Evolutionary conservation across 139 green algal species (phyloP).

Genomic region (Astrephomene gubernaculifera): DNA sequence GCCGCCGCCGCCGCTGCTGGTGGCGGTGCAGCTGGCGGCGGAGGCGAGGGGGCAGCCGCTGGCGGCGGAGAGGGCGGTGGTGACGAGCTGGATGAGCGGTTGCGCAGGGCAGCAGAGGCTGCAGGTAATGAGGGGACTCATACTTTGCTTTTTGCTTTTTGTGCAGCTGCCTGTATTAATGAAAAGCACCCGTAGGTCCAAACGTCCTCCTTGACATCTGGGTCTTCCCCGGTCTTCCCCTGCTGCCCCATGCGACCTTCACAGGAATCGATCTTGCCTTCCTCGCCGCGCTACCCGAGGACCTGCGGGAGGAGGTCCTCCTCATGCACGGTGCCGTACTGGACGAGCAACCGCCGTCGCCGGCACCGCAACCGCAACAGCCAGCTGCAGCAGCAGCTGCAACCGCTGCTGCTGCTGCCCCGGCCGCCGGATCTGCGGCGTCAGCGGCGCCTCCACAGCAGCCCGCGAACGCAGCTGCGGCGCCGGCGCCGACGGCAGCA

Average conservation of each 20-base stretch:
- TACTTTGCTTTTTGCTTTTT: too few species aligned
- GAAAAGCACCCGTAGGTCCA: too few species aligned
- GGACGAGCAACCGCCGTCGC: neutral
- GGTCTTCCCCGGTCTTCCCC: too few species aligned
- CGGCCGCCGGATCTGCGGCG: neutral
- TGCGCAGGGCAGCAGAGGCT: slow-evolving; percentile 48
- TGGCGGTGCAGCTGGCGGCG: neutral
- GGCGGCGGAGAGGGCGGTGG: neutral
- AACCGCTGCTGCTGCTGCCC: slow-evolving; percentile 27
- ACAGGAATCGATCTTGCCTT: slow-evolving; percentile 84
- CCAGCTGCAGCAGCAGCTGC: slow-evolving; percentile 1
- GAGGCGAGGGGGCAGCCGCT: neutral
- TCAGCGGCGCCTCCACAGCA: neutral
- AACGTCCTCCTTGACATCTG: too few species aligned
- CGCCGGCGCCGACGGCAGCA: neutral
- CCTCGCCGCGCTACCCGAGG: slow-evolving; percentile 80
- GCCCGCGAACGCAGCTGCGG: neutral
- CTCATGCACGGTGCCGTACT: slow-evolving; percentile 65
- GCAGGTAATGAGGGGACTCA: slow-evolving; percentile 10
- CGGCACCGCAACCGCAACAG: neutral
- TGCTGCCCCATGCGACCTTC: neutral
- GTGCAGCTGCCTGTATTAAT: too few species aligned
- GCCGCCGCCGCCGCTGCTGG: slow-evolving; percentile 19
- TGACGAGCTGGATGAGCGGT: slow-evolving; percentile 17
- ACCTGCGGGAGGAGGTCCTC: slow-evolving; percentile 77